Base-by-base conservation (phyloP, 495 filamentous ascomycete genomes). In the Immersiella caudata region DNA sequence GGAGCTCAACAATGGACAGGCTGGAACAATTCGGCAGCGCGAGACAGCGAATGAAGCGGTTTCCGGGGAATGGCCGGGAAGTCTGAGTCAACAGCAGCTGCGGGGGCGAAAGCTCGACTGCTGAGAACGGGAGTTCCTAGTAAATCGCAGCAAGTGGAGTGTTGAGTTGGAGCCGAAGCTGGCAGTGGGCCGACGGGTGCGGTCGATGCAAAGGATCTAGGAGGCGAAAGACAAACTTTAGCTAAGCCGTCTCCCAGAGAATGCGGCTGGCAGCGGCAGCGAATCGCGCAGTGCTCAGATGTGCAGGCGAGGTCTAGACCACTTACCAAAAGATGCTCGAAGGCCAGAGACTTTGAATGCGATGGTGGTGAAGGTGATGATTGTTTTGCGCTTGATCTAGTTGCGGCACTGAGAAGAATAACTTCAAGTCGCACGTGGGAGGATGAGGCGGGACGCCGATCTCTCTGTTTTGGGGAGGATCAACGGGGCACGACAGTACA, bases 261-360 rank as follows among this genome's bases (percentile, higher is more conserved):
- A 40, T 58, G 27, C 35, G 35, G 35, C 9, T 65, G 58, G 46
- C 25, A 46, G 22, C 62, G 49, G 35, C 21, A 58, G 25, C 62
- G 62, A 56, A 49, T 40, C 18, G 62, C 57, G 65, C 25, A 62
- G 24, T 55, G 46, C 40, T 26, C 59, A 55, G 25, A 26, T 35
- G 56, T 60, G 64, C 56, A 66, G 11, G 12, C 16, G 16, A 55
- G 66, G 24, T 58, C 68, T 66, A 35, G 62, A 51, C 54, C 64
- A 64, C 73, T 71, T 72, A 74, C 68, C 74, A 70, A 69, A 33
- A 67, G 68, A 57, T 63, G n/a, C 6, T 21, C 22, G 18, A 24
- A 25, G 22, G 25, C 14, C 18, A 40, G 35, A 67, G n/a, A 54
- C 24, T 24, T 35, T 46, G 20, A 25, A 54, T 27, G 22, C 24